These are phyloP conservation scores for Sporothrix brasiliensis DNA, from an alignment of 2,329 filamentous ascomycete genomes.

Conservation along the genomic window DNA sequence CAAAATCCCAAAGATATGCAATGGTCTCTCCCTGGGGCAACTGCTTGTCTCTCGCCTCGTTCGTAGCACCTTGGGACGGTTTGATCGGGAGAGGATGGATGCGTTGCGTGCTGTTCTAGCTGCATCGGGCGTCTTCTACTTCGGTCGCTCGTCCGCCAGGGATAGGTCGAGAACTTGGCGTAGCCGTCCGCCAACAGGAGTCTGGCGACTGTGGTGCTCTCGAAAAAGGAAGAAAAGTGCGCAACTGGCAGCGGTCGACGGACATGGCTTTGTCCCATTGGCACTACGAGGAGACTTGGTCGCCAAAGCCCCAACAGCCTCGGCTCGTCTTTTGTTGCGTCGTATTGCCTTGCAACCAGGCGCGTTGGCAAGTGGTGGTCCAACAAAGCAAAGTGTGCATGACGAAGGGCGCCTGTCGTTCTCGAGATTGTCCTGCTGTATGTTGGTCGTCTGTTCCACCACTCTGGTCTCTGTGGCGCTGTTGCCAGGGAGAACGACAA, in stretches of 20 bases:
- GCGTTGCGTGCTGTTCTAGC: too few species aligned
- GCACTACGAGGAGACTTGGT: too few species aligned
- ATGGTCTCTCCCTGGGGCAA: not conserved
- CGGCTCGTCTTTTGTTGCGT: not conserved
- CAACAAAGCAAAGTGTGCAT: too few species aligned
- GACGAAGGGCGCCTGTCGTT: too few species aligned
- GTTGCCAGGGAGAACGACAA: not conserved
- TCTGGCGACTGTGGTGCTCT: too few species aligned
- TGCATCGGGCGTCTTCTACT: too few species aligned
- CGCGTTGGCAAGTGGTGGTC: too few species aligned
- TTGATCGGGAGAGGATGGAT: too few species aligned
- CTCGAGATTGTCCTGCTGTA: not conserved
- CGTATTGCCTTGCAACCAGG: too few species aligned
- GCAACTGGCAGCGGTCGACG: not conserved
- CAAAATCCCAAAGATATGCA: not conserved
- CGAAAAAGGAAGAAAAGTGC: not conserved
- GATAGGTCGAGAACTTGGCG: not conserved
- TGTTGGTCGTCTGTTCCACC: not conserved
- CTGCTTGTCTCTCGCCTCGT: too few species aligned
- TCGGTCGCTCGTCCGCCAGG: slow-evolving; percentile 18
- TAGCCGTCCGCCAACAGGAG: not conserved
- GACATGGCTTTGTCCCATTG: not conserved
- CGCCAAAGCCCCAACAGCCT: not conserved
- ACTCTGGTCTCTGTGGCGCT: slow-evolving; percentile 10
- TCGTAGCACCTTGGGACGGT: too few species aligned